phyloP scores from a whole-genome alignment of 306 rosid species.

The Canavalia ensiformis region DNA sequence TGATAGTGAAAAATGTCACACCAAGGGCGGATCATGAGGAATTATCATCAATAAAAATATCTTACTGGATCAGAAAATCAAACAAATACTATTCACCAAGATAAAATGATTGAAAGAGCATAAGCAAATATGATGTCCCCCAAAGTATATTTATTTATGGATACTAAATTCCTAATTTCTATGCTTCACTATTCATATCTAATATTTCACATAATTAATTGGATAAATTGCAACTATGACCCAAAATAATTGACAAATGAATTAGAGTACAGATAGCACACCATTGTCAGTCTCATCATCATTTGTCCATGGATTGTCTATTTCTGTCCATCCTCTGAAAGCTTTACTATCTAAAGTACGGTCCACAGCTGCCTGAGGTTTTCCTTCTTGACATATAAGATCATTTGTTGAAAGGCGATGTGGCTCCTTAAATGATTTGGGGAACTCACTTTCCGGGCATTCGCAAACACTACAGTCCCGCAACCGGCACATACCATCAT shows the following conservation, averaged over 20 bases:
- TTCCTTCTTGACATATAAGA: slow-evolving; percentile 94
- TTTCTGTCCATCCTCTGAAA: slow-evolving; percentile 89
- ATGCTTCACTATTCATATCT: background rate
- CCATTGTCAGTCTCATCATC: slow-evolving; percentile 97
- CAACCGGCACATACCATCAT: slow-evolving; percentile 98
- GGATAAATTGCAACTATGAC: slow-evolving; percentile 11
- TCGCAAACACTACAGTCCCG: slow-evolving; percentile 99
- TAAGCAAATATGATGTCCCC: background rate
- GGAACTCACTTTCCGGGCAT: slow-evolving; percentile 92
- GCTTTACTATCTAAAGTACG: slow-evolving; percentile 86
- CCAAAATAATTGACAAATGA: slow-evolving; percentile 14
- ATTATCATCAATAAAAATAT: slow-evolving; percentile 5
- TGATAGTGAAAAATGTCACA: background rate
- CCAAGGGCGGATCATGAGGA: slow-evolving; percentile 4
- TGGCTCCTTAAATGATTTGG: slow-evolving; percentile 82
- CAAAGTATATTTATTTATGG: slow-evolving; percentile 7
- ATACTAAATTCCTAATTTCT: slow-evolving; percentile 23
- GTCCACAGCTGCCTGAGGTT: slow-evolving; percentile 94
- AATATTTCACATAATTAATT: slow-evolving; percentile 23
- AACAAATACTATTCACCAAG: slow-evolving; percentile 21
- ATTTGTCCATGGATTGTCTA: slow-evolving; percentile 94
- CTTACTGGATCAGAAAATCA: background rate
- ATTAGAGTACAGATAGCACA: slow-evolving; percentile 43
- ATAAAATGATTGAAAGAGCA: slow-evolving; percentile 21
- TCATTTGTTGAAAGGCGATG: slow-evolving; percentile 71